These are phyloP conservation scores for Amoebophrya sp. DNA, from an alignment of 169 alveolate species.

Conservation along the genomic window DNA sequence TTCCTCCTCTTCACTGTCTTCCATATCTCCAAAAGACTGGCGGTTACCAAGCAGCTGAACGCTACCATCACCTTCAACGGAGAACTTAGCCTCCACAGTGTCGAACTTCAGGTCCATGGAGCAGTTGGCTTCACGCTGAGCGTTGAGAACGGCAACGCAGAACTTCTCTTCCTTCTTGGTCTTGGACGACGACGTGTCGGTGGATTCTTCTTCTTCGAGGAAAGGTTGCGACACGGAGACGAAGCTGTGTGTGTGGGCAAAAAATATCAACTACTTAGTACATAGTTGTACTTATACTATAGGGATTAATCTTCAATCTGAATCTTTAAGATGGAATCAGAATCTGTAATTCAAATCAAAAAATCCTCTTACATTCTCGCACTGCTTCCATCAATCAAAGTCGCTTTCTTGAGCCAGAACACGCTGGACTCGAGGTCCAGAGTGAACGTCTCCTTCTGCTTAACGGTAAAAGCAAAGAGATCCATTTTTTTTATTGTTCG, in stretches of 20 bases:
- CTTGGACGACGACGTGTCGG: background rate
- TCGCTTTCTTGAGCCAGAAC: background rate
- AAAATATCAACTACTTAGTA: background rate
- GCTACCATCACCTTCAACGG: background rate
- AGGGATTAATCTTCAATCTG: no score
- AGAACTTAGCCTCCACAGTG: background rate
- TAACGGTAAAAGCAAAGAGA: background rate
- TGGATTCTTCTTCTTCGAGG: background rate
- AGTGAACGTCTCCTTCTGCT: background rate
- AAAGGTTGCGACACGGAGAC: background rate
- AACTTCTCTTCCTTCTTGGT: background rate
- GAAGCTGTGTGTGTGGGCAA: background rate
- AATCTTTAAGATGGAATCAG: background rate
- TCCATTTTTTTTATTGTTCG: background rate
- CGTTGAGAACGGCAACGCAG: background rate
- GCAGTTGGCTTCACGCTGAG: background rate
- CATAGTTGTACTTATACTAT: background rate
- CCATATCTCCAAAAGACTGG: background rate
- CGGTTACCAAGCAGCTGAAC: background rate
- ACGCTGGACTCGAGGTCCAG: background rate
- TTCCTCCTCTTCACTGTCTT: background rate
- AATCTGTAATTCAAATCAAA: no score
- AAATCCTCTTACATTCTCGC: conserved; percentile 11
- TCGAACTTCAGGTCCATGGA: background rate
- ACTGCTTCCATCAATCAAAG: background rate